These are phyloP conservation scores for Candida tropicalis DNA, from an alignment of 1,139 yeast genomes.

Conservation along the genomic window DNA sequence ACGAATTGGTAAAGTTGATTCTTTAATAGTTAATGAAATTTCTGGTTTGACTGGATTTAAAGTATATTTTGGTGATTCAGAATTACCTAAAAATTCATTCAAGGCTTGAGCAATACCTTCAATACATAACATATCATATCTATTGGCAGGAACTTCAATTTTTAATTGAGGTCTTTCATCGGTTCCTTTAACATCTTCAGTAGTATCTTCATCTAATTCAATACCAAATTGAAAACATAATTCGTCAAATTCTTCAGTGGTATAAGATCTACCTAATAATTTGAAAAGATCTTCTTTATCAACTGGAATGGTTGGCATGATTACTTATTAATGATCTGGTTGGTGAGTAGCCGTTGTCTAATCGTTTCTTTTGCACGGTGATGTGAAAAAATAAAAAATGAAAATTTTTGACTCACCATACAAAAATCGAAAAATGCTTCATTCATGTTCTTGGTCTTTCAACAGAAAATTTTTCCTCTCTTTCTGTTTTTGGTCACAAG, in stretches of 20 bases:
- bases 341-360: too few relatives aligned
- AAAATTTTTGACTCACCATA: conserved; percentile 20
- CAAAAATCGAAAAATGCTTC: conserved; percentile 4
- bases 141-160: conserved; percentile 96
- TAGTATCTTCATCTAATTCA: conserved; percentile 95
- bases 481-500: neutral
- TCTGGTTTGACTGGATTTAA: conserved; percentile 64
- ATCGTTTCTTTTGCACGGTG: neutral
- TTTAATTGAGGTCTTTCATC: conserved; percentile 94
- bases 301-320: conserved; percentile 95
- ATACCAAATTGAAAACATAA: conserved; percentile 97
- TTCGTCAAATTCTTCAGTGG: conserved; percentile 94
- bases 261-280: conserved; percentile 75
- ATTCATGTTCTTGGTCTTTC: too few relatives aligned
- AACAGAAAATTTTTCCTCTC: neutral
- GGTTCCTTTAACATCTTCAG: conserved; percentile 67
- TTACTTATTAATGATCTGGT: too few relatives aligned
- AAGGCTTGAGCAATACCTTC: conserved; percentile 97
- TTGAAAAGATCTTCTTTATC: conserved; percentile 90
- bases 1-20: conserved; percentile 72
- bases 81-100: conserved; percentile 81
- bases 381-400: conserved; percentile 16
- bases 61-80: conserved; percentile 65
- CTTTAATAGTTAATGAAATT: conserved; percentile 69
- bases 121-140: conserved; percentile 96